Evolutionary conservation across 768 basidiomycete species (phyloP), one percentile per base, ranked within the genome.

Genomic region (Mycena polygramma): DNA sequence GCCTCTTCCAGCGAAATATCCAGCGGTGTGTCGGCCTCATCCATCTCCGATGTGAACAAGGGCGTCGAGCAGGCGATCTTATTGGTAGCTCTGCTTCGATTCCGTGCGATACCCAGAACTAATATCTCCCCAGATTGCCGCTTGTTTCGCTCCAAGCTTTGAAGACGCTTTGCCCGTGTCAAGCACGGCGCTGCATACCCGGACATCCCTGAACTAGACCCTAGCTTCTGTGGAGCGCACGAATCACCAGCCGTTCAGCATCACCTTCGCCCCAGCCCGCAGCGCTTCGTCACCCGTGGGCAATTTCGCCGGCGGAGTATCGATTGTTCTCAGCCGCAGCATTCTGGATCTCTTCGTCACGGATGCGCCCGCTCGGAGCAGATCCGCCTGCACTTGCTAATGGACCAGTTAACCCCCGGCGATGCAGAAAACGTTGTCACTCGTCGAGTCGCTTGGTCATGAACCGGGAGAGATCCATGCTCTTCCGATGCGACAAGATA

Each of bases 271-370:
- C 77, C 79, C 19, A 57, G 78, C 4, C 52, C 80, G 11, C 66
- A 73, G 37, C 70, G 69, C 59, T 57, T 81, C 41, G 26, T 61
- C 37, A 39, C 46, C 11, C 43, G 49, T 35, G 36, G 66, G 41
- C 67, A 66, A 37, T 46, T 60, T 57, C 59, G 67, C 57, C 49
- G 64, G 22, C 65, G 71, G 54, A 52, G 52, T 59, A 70, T 70
- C 54, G 90, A 82, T 94, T 39, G 86, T 85, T 1, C 76, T 94
- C 57, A 86, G 88, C 53, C 84, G 84, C 20, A 73, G 91, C 63
- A 79, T 96, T 26, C 77, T 95, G 26, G 84, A 91, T 5, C 86
- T 97, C 22, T 92, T 92, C 76, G 84, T 99, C 46, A 96, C 98
- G 0, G 88, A 95, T 77, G 82, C 89, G 2, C 95, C 97, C 3